Conservation (phyloP, 2,329 filamentous ascomycete genomes). For the Phialocephala sp. region DNA sequence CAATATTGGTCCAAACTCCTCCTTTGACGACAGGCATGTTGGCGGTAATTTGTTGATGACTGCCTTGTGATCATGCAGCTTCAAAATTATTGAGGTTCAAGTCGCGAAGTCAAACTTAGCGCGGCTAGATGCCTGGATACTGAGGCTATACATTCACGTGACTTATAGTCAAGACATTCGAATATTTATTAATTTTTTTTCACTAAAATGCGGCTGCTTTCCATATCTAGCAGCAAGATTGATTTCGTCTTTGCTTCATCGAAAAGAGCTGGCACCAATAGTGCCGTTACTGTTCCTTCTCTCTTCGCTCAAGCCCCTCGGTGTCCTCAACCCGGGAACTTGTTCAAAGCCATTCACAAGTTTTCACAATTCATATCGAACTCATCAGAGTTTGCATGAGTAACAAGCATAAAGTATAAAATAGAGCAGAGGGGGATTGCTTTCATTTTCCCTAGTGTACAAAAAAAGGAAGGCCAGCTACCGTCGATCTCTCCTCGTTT, state of each 20-base stretch:
- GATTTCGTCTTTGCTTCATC: background rate
- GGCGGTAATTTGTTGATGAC: constrained; percentile 28
- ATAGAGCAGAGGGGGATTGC: background rate
- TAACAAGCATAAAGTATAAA: background rate
- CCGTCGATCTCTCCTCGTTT: constrained; percentile 1
- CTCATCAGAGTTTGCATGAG: background rate
- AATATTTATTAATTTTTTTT: background rate
- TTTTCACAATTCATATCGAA: background rate
- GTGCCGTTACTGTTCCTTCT: background rate
- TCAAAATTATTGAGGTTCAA: constrained; percentile 15
- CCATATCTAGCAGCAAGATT: background rate
- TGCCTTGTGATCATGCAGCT: constrained; percentile 4
- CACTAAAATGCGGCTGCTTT: background rate
- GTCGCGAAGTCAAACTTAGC: constrained; percentile 8
- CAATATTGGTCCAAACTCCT: constrained; percentile 77
- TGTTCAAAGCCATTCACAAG: background rate
- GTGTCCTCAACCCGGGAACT: background rate
- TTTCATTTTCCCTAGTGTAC: background rate
- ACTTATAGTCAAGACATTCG: background rate
- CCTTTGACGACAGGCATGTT: constrained; percentile 76
- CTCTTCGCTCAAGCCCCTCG: background rate
- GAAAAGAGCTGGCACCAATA: background rate
- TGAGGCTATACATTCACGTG: constrained; percentile 2
- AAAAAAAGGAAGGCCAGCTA: background rate
- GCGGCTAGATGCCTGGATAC: constrained; percentile 19